A percentile compares a stretch with the other conserved stretches of the same genome.
Evolutionary conservation across 2,329 filamentous ascomycete species (phyloP).

Genomic region (Geosmithia morbida): DNA sequence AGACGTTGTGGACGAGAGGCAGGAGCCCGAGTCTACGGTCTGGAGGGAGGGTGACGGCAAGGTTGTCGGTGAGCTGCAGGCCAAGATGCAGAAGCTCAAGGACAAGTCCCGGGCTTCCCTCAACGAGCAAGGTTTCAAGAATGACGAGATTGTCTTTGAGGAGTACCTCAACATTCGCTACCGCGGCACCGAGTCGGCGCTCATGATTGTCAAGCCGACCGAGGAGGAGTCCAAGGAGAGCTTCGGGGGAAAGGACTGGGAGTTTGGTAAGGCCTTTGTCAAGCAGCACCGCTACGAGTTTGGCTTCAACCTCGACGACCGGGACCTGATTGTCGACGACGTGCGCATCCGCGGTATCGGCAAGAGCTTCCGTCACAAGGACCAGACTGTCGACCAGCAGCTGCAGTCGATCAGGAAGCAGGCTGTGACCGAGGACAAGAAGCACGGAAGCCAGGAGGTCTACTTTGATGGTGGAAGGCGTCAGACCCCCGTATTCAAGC

Average conservation of each 20-base stretch:
- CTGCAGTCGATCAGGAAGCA: constrained; percentile 53
- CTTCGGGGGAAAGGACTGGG: constrained; percentile 57
- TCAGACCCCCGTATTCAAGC: constrained; percentile 70
- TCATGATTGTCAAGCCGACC: constrained; percentile 73
- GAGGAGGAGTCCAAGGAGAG: constrained; percentile 43
- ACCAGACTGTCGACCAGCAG: constrained; percentile 75
- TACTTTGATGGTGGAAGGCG: constrained; percentile 74
- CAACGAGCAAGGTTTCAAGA: constrained; percentile 63
- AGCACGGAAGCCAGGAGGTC: constrained; percentile 52
- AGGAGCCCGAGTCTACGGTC: constrained; percentile 56
- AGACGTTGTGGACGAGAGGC: constrained; percentile 82
- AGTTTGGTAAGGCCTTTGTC: constrained; percentile 72
- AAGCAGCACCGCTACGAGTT: constrained; percentile 87
- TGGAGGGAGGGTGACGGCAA: constrained; percentile 41
- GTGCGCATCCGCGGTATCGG: constrained; percentile 79
- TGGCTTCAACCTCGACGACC: constrained; percentile 70
- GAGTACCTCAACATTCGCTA: constrained; percentile 94
- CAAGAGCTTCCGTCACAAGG: constrained; percentile 67
- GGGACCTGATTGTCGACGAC: constrained; percentile 83
- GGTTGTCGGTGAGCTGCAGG: constrained; percentile 46
- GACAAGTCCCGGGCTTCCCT: constrained; percentile 56
- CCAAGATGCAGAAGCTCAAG: constrained; percentile 68
- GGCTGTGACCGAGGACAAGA: constrained; percentile 41
- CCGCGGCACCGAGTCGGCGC: constrained; percentile 74
- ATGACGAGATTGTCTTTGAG: constrained; percentile 65